A percentile compares a stretch with the other conserved stretches of the same genome.
Evolutionary conservation across 1,284 basidiomycete species (phyloP).

Genomic region (Boletellus deceptivus): DNA sequence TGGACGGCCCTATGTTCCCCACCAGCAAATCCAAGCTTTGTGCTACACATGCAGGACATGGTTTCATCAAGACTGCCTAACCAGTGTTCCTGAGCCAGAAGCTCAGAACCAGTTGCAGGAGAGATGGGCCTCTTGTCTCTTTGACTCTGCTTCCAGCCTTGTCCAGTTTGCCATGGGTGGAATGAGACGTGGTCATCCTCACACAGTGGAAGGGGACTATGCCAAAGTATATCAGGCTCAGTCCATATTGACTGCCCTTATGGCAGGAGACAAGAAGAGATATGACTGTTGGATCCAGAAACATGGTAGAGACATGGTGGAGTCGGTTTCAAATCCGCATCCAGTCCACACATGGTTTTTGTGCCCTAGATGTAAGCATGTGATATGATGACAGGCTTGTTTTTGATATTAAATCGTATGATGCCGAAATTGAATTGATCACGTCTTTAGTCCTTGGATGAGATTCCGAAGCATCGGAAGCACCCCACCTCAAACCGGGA

Average conservation of each 20-base stretch:
- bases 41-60: constrained; percentile 6
- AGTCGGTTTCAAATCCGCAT: not conserved
- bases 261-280: not conserved
- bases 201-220: constrained; percentile 1
- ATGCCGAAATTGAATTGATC: too few species aligned
- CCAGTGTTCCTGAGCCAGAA: accelerated
- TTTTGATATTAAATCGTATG: too few species aligned
- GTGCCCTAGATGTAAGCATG: not conserved
- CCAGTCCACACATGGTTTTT: not conserved
- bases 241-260: constrained; percentile 8
- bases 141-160: not conserved
- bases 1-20: constrained; percentile 1
- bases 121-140: not conserved
- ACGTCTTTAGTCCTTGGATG: too few species aligned
- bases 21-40: constrained; percentile 3
- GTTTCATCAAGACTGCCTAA: constrained; percentile 6
- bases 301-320: not conserved
- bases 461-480: too few species aligned
- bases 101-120: not conserved
- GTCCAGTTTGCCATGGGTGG: not conserved
- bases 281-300: not conserved
- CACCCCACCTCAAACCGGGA: too few species aligned
- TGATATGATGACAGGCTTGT: too few species aligned
- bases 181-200: constrained; percentile 3
- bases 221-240: constrained; percentile 8